A percentile compares a stretch with the other conserved stretches of the same genome.
Conservation (phyloP, 1,139 yeast genomes). For the Suhomyces bokatorum region DNA sequence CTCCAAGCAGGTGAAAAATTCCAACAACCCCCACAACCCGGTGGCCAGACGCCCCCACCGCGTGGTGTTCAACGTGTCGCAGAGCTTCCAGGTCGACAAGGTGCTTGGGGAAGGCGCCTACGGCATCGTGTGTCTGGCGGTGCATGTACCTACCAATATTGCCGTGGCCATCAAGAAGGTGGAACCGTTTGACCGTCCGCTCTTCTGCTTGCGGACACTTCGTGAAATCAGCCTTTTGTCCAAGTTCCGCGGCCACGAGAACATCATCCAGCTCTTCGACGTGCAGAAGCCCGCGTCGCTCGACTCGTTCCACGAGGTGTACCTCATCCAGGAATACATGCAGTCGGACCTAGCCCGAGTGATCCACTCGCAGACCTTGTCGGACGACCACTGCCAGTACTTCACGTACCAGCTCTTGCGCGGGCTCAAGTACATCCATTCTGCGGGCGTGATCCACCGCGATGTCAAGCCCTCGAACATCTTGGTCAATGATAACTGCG, state of each 20-base stretch:
- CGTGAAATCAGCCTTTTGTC: slow-evolving; percentile 41
- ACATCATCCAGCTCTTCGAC: slow-evolving; percentile 40
- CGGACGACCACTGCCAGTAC: slow-evolving; percentile 69
- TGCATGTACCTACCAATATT: slow-evolving; percentile 38
- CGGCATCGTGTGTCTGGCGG: slow-evolving; percentile 45
- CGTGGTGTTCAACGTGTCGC: slow-evolving; percentile 24
- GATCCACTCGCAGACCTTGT: slow-evolving; percentile 51
- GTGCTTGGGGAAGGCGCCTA: slow-evolving; percentile 50
- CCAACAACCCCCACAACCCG: neutral
- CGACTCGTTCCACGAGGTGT: slow-evolving; percentile 59
- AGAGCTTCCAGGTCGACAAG: slow-evolving; percentile 40
- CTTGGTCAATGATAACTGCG: slow-evolving; percentile 92
- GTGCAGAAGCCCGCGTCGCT: slow-evolving; percentile 38
- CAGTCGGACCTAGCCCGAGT: slow-evolving; percentile 66
- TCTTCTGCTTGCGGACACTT: slow-evolving; percentile 43
- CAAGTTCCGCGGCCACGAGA: slow-evolving; percentile 42
- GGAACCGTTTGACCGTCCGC: slow-evolving; percentile 39
- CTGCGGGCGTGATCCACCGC: slow-evolving; percentile 95
- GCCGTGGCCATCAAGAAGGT: slow-evolving; percentile 45
- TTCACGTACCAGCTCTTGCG: slow-evolving; percentile 84
- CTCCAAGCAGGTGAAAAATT: no score
- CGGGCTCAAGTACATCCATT: slow-evolving; percentile 92
- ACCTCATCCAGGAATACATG: slow-evolving; percentile 71
- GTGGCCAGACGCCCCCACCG: slow-evolving; percentile 8
- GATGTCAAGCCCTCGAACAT: slow-evolving; percentile 94